These are phyloP conservation scores for Kalmusia sp. DNA, from an alignment of 2,329 filamentous ascomycete genomes.

Conservation along the genomic window DNA sequence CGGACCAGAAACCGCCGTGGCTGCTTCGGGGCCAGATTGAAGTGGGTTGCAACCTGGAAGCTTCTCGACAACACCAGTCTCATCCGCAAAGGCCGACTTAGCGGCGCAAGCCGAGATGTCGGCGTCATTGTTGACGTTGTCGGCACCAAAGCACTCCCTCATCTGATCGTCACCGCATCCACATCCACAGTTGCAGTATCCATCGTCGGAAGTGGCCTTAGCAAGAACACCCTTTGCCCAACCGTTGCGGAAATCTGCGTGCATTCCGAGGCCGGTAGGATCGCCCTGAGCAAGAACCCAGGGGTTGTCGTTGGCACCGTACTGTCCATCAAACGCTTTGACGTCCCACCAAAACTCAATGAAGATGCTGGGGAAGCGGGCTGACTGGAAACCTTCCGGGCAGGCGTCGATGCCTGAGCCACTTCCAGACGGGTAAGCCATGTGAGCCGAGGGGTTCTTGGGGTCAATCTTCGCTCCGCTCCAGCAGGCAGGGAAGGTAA, in stretches of 20 bases:
- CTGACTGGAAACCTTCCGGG: conserved; percentile 36
- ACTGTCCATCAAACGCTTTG: conserved; percentile 41
- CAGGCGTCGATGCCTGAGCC: conserved; percentile 43
- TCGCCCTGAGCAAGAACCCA: conserved; percentile 48
- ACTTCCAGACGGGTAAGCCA: conserved; percentile 47
- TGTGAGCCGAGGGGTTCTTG: conserved; percentile 41
- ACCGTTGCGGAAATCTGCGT: conserved; percentile 48
- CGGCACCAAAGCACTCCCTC: conserved; percentile 45
- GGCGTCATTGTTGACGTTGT: conserved; percentile 42
- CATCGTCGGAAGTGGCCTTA: conserved; percentile 40
- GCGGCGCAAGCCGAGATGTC: conserved; percentile 38
- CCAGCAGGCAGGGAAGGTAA: conserved; percentile 49
- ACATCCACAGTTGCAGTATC: conserved; percentile 47
- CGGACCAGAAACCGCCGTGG: conserved; percentile 33
- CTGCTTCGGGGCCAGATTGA: conserved; percentile 42
- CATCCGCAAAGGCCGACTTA: conserved; percentile 20
- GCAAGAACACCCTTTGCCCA: conserved; percentile 46
- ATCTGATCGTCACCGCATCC: conserved; percentile 44
- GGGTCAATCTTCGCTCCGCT: conserved; percentile 43
- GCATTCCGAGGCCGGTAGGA: conserved; percentile 46
- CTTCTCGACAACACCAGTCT: conserved; percentile 29
- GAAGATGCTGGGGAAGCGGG: conserved; percentile 47
- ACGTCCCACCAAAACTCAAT: conserved; percentile 50
- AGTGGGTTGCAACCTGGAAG: conserved; percentile 50
- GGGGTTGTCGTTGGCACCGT: conserved; percentile 35